Conservation (phyloP, 768 basidiomycete species). For the Suillus weaverae region DNA sequence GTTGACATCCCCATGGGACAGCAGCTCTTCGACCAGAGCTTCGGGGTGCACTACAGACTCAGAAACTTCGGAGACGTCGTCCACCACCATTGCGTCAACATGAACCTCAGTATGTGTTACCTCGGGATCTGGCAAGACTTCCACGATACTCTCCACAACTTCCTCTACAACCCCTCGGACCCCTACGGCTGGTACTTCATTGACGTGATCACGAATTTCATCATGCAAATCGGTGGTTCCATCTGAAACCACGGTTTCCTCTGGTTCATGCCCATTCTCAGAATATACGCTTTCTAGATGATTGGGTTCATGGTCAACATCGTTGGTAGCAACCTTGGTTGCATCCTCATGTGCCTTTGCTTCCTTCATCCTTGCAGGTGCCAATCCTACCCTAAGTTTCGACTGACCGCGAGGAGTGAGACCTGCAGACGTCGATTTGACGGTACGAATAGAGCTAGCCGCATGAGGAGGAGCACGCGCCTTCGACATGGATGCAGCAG, state of each 20-base stretch:
- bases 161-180: slow-evolving; percentile 13
- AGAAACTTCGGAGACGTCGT: background rate
- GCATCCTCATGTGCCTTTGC: slow-evolving; percentile 20
- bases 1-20: background rate
- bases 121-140: slow-evolving; percentile 11
- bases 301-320: slow-evolving; percentile 22
- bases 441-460: slow-evolving; percentile 24
- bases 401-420: slow-evolving; percentile 30
- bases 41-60: slow-evolving; percentile 12
- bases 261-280: slow-evolving; percentile 29
- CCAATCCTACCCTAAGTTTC: slow-evolving; percentile 27
- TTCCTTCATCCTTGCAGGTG: slow-evolving; percentile 27
- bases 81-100: background rate
- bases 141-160: slow-evolving; percentile 8
- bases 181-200: slow-evolving; percentile 9
- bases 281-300: slow-evolving; percentile 18
- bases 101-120: background rate
- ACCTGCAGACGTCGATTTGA: slow-evolving; percentile 31
- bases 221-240: slow-evolving; percentile 21
- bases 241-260: slow-evolving; percentile 14
- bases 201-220: slow-evolving; percentile 17
- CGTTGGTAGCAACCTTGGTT: slow-evolving; percentile 23
- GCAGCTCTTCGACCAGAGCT: slow-evolving; percentile 9
- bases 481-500: slow-evolving; percentile 71
- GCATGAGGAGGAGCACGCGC: slow-evolving; percentile 40